phyloP scores from a whole-genome alignment of 106 monocot genomes.

The Amphibolis antarctica region DNA sequence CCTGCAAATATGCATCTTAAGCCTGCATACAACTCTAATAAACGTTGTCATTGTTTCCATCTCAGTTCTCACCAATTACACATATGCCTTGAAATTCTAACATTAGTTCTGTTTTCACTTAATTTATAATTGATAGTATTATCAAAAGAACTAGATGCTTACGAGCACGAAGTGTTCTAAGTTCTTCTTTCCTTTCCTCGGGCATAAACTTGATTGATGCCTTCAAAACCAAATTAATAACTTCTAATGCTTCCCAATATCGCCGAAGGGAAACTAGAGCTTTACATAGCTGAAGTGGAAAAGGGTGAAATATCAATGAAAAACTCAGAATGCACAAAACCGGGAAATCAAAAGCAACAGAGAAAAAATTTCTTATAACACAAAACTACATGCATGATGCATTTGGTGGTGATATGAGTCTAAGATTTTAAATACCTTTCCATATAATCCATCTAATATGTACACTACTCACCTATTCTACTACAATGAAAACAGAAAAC shows the following conservation, averaged over 20 bases:
- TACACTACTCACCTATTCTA: no score
- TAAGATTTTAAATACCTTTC: no score
- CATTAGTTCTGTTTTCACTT: no score
- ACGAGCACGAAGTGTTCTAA: constrained; percentile 74
- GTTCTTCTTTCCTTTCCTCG: constrained; percentile 62
- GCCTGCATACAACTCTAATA: no score
- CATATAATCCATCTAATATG: no score
- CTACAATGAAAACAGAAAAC: no score
- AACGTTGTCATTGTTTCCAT: no score
- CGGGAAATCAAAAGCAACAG: background rate
- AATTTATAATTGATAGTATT: background rate
- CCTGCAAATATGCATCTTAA: no score
- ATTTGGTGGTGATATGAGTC: no score
- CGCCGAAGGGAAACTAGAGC: constrained; percentile 44
- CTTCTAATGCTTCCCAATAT: constrained; percentile 63
- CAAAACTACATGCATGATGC: no score
- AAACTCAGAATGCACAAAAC: background rate
- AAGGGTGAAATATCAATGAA: background rate
- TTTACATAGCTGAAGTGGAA: constrained; percentile 53
- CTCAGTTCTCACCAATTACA: no score
- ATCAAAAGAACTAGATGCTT: constrained; percentile 14
- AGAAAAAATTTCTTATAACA: background rate
- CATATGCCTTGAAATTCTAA: no score
- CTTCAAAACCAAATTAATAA: constrained; percentile 47
- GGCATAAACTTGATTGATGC: constrained; percentile 33